Evolutionary conservation across 2,329 filamentous ascomycete genomes (phyloP).

Genomic region (Fusarium sp.): DNA sequence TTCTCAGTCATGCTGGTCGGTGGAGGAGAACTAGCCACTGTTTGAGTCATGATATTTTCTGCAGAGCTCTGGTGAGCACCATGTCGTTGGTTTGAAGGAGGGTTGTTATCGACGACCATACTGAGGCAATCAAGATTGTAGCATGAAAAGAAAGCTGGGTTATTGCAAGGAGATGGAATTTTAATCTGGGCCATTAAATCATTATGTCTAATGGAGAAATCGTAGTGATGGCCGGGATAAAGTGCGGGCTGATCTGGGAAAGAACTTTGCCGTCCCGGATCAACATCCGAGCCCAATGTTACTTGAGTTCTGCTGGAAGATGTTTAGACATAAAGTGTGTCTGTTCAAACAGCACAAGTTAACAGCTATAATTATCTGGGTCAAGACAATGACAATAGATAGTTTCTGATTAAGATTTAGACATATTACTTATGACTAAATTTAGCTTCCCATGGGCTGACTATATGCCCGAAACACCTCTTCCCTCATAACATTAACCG

Average conservation of each 20-base stretch:
- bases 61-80: accelerated
- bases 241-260: background rate
- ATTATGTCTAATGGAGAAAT: background rate
- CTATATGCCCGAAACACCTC: background rate
- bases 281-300: too few relatives aligned
- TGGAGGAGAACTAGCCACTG: accelerated
- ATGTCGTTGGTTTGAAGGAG: accelerated
- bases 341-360: too few relatives aligned
- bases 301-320: too few relatives aligned
- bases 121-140: accelerated
- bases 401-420: too few relatives aligned
- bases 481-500: background rate
- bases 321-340: too few relatives aligned
- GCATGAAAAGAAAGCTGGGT: accelerated
- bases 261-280: background rate
- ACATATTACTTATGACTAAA: too few relatives aligned
- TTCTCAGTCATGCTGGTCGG: accelerated
- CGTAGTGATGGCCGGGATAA: accelerated
- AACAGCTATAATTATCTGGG: too few relatives aligned
- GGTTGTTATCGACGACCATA: background rate
- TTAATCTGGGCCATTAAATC: accelerated
- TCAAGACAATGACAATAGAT: too few relatives aligned
- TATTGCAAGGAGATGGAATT: background rate
- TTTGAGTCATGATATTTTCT: accelerated
- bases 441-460: accelerated